Percentiles rank a stretch among this genome's conserved stretches.
Evolutionary conservation across 345 rosid genomes (phyloP).

Genomic region (Turnera subulata): DNA sequence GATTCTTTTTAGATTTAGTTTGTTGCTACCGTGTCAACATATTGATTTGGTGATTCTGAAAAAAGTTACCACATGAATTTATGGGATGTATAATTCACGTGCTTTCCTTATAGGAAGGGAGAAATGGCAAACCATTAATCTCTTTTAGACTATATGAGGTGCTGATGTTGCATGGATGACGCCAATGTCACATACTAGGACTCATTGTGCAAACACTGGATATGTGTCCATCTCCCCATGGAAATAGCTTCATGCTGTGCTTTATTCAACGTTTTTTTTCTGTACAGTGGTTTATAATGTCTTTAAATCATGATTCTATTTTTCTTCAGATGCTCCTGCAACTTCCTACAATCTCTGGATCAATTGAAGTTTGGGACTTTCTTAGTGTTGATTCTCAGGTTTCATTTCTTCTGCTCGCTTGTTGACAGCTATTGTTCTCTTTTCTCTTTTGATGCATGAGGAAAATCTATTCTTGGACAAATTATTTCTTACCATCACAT

Average conservation of each 20-base stretch:
- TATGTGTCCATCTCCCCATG: too few relatives aligned
- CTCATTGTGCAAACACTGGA: too few relatives aligned
- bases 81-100: too few relatives aligned
- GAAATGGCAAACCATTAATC: too few relatives aligned
- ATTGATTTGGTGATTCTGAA: background rate
- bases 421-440: background rate
- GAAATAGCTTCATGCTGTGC: background rate
- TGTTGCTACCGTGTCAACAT: background rate
- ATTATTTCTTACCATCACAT: conserved; percentile 7
- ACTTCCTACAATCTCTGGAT: conserved; percentile 87
- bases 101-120: too few relatives aligned
- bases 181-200: background rate
- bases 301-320: conserved; percentile 6
- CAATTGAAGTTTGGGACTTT: conserved; percentile 99
- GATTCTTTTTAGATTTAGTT: background rate
- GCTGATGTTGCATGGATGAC: background rate
- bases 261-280: background rate
- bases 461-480: background rate
- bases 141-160: background rate
- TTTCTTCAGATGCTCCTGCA: conserved; percentile 75
- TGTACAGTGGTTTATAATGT: conserved; percentile 1
- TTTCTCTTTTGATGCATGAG: background rate
- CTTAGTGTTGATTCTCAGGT: conserved; percentile 99
- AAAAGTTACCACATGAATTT: too few relatives aligned
- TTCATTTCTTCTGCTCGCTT: conserved; percentile 18